phyloP scores from a whole-genome alignment of 2,329 filamentous ascomycete genomes.

The Talaromyces piceae region DNA sequence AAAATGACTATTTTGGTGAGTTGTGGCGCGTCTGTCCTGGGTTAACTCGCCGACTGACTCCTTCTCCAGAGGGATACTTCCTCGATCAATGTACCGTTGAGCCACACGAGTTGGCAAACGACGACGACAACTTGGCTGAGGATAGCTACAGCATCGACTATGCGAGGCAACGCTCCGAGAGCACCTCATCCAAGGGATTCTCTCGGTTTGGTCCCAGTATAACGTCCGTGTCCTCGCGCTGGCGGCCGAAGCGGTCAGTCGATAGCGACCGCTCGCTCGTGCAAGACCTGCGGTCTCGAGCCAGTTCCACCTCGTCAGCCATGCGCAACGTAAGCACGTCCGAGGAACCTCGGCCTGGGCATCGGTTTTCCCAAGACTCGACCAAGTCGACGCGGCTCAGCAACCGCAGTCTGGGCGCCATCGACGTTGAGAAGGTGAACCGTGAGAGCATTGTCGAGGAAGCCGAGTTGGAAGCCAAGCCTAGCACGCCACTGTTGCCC shows the following conservation, averaged over 20 bases:
- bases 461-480: slow-evolving; percentile 46
- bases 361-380: slow-evolving; percentile 53
- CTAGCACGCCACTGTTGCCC: slow-evolving; percentile 77
- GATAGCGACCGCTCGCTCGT: slow-evolving; percentile 22
- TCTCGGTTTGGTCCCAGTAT: slow-evolving; percentile 62
- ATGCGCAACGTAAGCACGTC: slow-evolving; percentile 23
- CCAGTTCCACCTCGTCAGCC: slow-evolving; percentile 33
- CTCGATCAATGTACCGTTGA: slow-evolving; percentile 6
- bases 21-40: slow-evolving; percentile 18
- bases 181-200: slow-evolving; percentile 40
- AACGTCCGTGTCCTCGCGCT: slow-evolving; percentile 60
- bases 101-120: slow-evolving; percentile 4
- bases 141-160: background rate
- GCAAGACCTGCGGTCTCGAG: slow-evolving; percentile 32
- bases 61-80: slow-evolving; percentile 1
- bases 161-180: slow-evolving; percentile 45
- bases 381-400: slow-evolving; percentile 43
- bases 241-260: slow-evolving; percentile 23
- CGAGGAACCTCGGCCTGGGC: slow-evolving; percentile 50
- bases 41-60: slow-evolving; percentile 7
- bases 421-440: slow-evolving; percentile 50
- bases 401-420: slow-evolving; percentile 43
- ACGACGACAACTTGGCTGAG: slow-evolving; percentile 5
- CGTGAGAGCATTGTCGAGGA: slow-evolving; percentile 44
- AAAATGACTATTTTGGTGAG: slow-evolving; percentile 67